Evolutionary conservation across 2,329 filamentous ascomycete species (phyloP).

Genomic region (Cryphonectria carpinicola): DNA sequence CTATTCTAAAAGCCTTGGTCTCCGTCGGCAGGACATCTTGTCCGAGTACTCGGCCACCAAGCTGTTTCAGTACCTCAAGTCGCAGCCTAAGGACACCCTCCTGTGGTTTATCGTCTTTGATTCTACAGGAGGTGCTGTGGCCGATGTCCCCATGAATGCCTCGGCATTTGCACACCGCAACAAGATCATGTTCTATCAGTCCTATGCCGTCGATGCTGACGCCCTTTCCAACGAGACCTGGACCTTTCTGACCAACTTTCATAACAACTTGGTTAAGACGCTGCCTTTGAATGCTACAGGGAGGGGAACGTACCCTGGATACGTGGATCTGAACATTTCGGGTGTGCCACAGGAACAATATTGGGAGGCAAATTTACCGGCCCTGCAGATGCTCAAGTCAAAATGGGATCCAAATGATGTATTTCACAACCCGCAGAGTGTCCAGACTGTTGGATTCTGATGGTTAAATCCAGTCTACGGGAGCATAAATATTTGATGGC

Average conservation of each 20-base stretch:
- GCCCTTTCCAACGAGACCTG: constrained; percentile 50
- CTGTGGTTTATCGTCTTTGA: constrained; percentile 68
- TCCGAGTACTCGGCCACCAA: constrained; percentile 47
- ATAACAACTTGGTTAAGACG: constrained; percentile 44
- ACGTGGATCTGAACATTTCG: constrained; percentile 59
- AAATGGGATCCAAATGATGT: constrained; percentile 56
- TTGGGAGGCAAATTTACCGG: constrained; percentile 57
- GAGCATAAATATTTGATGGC: not conserved
- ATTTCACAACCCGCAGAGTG: constrained; percentile 64
- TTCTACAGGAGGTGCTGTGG: constrained; percentile 62
- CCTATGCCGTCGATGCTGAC: constrained; percentile 58
- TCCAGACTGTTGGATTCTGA: constrained; percentile 38
- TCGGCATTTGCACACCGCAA: constrained; percentile 68
- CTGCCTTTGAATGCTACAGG: constrained; percentile 42
- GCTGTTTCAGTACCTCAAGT: constrained; percentile 59
- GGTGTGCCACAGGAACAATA: constrained; percentile 52
- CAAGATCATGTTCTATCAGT: constrained; percentile 66
- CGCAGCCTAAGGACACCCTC: constrained; percentile 52
- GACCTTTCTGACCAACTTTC: constrained; percentile 56
- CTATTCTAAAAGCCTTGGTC: constrained; percentile 61
- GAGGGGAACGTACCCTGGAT: constrained; percentile 62
- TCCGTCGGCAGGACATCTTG: constrained; percentile 54
- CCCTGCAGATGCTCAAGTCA: constrained; percentile 54
- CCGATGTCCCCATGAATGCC: constrained; percentile 56
- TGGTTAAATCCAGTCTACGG: not conserved